Conservation (phyloP, 2,329 filamentous ascomycete genomes). For the Phoma sp. region DNA sequence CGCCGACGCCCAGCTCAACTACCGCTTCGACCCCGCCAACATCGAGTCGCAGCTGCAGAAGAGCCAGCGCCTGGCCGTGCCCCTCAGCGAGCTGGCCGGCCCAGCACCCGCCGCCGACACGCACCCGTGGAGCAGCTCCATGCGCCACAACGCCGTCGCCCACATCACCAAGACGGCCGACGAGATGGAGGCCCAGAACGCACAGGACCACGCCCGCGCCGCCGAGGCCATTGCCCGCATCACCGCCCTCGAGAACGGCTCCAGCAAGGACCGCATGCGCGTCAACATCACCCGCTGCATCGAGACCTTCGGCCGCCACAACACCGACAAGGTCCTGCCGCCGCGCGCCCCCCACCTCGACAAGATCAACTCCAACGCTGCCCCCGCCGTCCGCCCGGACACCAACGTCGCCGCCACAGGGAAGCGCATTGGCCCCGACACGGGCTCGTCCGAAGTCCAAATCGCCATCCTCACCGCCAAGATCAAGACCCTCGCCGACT, state of each 20-base stretch:
- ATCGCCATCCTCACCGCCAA: constrained; percentile 94
- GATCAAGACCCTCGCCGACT: constrained; percentile 80
- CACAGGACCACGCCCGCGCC: constrained; percentile 68
- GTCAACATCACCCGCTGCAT: constrained; percentile 87
- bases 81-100: constrained; percentile 43
- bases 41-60: constrained; percentile 70
- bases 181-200: constrained; percentile 31
- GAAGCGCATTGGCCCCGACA: constrained; percentile 85
- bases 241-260: constrained; percentile 77
- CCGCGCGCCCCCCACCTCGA: constrained; percentile 62
- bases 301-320: constrained; percentile 87
- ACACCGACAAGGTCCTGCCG: constrained; percentile 76
- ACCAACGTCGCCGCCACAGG: constrained; percentile 37
- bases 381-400: constrained; percentile 53
- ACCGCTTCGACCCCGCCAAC: constrained; percentile 74
- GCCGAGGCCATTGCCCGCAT: constrained; percentile 81
- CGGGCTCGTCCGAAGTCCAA: constrained; percentile 96
- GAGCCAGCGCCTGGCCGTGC: constrained; percentile 73
- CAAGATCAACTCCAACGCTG: constrained; percentile 54
- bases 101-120: neutral
- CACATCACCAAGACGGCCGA: constrained; percentile 23
- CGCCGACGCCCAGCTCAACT: constrained; percentile 68
- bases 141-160: constrained; percentile 3
- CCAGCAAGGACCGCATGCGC: constrained; percentile 77
- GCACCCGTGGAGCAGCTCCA: constrained; percentile 18